A percentile compares a stretch with the other conserved stretches of the same genome.
Evolutionary conservation across 345 rosid genomes (phyloP).

Genomic region (Citrus medica): DNA sequence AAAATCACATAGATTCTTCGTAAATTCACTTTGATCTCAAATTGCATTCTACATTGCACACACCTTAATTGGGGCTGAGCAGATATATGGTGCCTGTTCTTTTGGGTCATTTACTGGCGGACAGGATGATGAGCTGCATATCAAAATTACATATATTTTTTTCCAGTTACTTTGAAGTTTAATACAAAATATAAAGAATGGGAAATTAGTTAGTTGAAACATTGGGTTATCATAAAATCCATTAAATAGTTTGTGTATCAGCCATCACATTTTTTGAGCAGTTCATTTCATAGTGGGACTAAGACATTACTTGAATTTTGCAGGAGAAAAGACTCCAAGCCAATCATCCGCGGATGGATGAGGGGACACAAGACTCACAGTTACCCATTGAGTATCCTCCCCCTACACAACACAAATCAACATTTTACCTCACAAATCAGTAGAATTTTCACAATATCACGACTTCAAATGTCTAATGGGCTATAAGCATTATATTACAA

Average conservation of each 20-base stretch:
- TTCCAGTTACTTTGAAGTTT: too few species aligned
- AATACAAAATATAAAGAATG: background rate
- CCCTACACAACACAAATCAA: conserved; percentile 43
- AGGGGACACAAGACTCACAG: conserved; percentile 43
- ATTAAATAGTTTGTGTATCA: background rate
- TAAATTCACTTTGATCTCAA: background rate
- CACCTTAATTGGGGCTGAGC: conserved; percentile 93
- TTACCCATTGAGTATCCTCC: conserved; percentile 73
- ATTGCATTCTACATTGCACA: background rate
- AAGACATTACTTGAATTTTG: conserved; percentile 60
- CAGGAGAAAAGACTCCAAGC: conserved; percentile 92
- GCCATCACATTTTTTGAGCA: background rate
- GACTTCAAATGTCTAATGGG: background rate
- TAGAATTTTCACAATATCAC: background rate
- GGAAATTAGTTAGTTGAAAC: background rate
- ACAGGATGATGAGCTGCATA: conserved; percentile 56
- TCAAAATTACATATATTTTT: background rate
- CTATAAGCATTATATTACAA: background rate
- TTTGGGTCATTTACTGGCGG: conserved; percentile 40
- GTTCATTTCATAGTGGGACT: background rate
- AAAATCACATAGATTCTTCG: background rate
- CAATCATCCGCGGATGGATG: conserved; percentile 59
- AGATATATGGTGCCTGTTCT: conserved; percentile 56
- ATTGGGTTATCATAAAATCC: background rate
- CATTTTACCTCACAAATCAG: background rate